Base-by-base conservation (phyloP, 2,329 filamentous ascomycete genomes). In the Ophiocordyceps camponoti-leonardi region DNA sequence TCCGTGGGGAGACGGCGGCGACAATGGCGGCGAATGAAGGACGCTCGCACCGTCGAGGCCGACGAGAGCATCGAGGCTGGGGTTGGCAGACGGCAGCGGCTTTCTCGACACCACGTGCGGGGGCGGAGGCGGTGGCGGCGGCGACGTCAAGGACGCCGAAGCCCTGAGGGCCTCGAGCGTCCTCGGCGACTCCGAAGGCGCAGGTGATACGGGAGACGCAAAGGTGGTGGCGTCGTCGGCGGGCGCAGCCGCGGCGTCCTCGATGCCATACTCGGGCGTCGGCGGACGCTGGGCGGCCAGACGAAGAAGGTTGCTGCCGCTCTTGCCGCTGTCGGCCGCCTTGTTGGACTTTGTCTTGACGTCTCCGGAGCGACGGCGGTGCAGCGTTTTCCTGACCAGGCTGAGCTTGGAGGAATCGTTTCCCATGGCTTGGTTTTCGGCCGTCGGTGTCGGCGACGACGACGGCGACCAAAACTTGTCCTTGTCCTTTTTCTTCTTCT, bases 181-280 rank as follows among this genome's bases (percentile, higher is more conserved):
- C 30, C 53, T 51, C 16, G 56, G 55, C 12, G 64, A 59, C 2
- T 66, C 62, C 4, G 68, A 70, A 4, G 67, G 62, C 12, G 64
- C 65, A 7, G 68, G 68, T 8, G 69, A 71, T 2, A 64, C 56
- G 5, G 68, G 68, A 2, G 67, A 67, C 22, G 63, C 56, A 42
- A 65, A 56, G 3, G 56, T 26, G 5, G 23, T 26, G 23, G 23
- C 57, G 23, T 64, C 59, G 37, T 62, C 48, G 8, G 59, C 53
- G 3, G 62, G 58, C 14, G 60, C 61, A 48, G 46, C 44, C 19
- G 61, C 61, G 44, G 62, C 54, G 47, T 71, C 67, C 41, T 65
- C 61, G 19, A 62, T 61, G 37, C 63, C 63, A 47, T 72, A 71
- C 41, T 73, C 69, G 16, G 70, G 69, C 2, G 69, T 72, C 1